Evolutionary conservation across 441 rosid genomes (phyloP).

Genomic region (Gossypium laxum): DNA sequence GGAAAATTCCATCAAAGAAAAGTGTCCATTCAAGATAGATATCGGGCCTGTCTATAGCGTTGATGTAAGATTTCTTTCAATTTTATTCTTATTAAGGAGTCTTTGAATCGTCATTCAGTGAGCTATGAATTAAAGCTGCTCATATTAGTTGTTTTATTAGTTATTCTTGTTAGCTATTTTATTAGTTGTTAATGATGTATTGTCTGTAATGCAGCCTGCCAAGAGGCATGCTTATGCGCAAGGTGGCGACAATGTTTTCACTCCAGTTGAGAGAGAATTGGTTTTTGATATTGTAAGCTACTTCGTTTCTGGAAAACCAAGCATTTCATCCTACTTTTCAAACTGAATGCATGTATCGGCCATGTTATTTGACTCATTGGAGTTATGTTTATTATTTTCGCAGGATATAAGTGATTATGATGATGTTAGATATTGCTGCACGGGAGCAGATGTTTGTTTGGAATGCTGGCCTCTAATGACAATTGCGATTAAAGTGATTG

Average conservation of each 20-base stretch:
- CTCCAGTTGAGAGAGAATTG: constrained; percentile 82
- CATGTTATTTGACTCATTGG: constrained; percentile 21
- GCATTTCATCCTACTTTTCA: neutral
- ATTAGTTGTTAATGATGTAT: neutral
- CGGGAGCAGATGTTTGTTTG: constrained; percentile 84
- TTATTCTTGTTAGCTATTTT: neutral
- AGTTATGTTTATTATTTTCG: constrained; percentile 10
- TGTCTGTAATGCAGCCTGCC: constrained; percentile 43
- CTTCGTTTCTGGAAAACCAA: neutral
- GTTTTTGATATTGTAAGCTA: constrained; percentile 75
- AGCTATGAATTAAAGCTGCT: neutral
- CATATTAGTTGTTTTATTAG: neutral
- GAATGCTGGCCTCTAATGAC: constrained; percentile 95
- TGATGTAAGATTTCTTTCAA: constrained; percentile 39
- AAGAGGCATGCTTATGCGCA: constrained; percentile 75
- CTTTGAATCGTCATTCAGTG: neutral
- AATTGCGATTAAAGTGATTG: constrained; percentile 80
- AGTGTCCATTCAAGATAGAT: constrained; percentile 73
- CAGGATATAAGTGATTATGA: constrained; percentile 95
- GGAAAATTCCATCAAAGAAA: constrained; percentile 51
- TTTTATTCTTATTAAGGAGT: neutral
- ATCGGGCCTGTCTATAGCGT: constrained; percentile 80
- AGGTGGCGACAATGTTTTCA: constrained; percentile 59
- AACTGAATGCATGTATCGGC: neutral
- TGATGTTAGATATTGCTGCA: constrained; percentile 82